These are phyloP conservation scores for Zygoascus biomembranicola DNA, from an alignment of 805 yeast species.

Conservation along the genomic window DNA sequence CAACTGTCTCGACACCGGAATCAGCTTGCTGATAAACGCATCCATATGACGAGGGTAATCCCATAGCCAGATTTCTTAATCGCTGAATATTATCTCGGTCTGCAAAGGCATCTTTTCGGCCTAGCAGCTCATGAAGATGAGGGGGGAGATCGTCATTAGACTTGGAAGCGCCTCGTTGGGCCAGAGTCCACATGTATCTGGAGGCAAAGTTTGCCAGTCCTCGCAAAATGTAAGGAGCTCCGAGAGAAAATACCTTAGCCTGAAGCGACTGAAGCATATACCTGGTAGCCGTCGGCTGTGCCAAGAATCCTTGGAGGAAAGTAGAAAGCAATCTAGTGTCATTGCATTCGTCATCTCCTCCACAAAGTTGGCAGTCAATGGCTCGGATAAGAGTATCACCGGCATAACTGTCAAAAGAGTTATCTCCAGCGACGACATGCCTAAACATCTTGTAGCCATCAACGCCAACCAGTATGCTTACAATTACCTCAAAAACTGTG, in stretches of 20 bases:
- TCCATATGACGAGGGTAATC: constrained; percentile 7
- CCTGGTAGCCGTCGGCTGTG: constrained; percentile 20
- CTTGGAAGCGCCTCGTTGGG: constrained; percentile 13
- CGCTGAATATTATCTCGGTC: constrained; percentile 19
- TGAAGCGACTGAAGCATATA: constrained; percentile 27
- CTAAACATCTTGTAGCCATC: constrained; percentile 17
- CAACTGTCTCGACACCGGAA: constrained; percentile 16
- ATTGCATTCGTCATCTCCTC: constrained; percentile 27
- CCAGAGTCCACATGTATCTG: constrained; percentile 20
- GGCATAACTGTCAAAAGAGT: background rate
- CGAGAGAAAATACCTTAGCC: constrained; percentile 12
- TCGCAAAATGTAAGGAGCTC: background rate
- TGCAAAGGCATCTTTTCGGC: constrained; percentile 18
- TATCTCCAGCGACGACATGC: constrained; percentile 11
- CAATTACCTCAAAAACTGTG: constrained; percentile 13
- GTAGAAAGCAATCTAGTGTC: constrained; percentile 21
- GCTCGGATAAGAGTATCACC: constrained; percentile 17
- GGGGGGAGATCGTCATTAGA: background rate
- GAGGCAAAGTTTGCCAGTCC: constrained; percentile 8
- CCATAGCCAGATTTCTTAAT: constrained; percentile 14
- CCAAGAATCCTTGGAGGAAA: constrained; percentile 14
- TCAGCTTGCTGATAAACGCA: constrained; percentile 9
- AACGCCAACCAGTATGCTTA: constrained; percentile 19
- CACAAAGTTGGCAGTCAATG: constrained; percentile 31
- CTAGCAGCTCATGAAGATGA: constrained; percentile 11